Base-by-base conservation (phyloP, 1,284 basidiomycete species). In the Cutaneotrichosporon sp. region DNA sequence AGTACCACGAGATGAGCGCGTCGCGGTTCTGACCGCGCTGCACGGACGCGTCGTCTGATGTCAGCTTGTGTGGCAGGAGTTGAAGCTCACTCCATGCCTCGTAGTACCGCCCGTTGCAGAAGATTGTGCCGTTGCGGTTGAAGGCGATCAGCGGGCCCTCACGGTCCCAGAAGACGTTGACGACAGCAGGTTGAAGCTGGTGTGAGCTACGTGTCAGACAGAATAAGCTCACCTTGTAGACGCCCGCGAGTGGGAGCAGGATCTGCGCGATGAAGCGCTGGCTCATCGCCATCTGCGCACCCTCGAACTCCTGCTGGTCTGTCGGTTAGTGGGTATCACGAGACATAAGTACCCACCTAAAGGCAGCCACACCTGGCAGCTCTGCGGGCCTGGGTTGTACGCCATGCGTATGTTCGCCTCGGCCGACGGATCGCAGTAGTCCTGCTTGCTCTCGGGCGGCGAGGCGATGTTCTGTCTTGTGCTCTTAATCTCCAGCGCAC, bases 131-230 rank as follows among this genome's bases (percentile, higher is more conserved):
- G 56, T 87, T 88, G 31, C 92, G 84, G 77, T 98, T 99, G 83
- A 98, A 98, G 0, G 95, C 95, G 63, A 98, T 97, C 20, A 89
- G 81, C 1, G 87, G 89, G 1, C 95, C 94, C 7, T 82, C 81
- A 10, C 83, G 74, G 72, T 99, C 94, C 78, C 88, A 89, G 76
- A 97, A 98, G 3, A 99, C 84, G 70, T 95, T 91, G 66, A 98
- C 72, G 59, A 88, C 89, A 0, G 85, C 81, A n/a, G 86, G 81
- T 11, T 70, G 57, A 20, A 78, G 72, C 75, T 78, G 62, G 11
- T 22, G 33, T 34, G 9, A 25, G 24, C 33, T n/a, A n/a, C n/a
- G 24, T 5, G 1, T 36, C 3, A 9, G 20, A 47, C n/a, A 13
- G n/a, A n/a, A n/a, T n/a, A n/a, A n/a, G 63, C 72, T 38, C 51